Percentiles rank a stretch among this genome's conserved stretches.
Conservation (phyloP, 768 basidiomycete genomes). For the Amyloporia xantha region DNA sequence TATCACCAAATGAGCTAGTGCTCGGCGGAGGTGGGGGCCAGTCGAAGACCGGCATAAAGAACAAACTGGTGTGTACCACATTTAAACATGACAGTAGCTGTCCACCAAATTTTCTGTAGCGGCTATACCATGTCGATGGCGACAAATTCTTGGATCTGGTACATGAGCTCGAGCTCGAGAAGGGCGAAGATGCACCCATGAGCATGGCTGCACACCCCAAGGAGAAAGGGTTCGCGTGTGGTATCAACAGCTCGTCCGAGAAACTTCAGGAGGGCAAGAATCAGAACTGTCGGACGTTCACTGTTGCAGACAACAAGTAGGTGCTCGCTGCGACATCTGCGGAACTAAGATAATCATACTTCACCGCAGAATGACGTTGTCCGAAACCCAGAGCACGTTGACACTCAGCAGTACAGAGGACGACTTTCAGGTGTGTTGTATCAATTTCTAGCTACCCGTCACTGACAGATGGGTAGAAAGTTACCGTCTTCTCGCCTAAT, state of each 20-base stretch:
- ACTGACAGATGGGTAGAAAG: constrained; percentile 53
- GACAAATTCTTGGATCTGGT: constrained; percentile 48
- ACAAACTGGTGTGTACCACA: constrained; percentile 61
- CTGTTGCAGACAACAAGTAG: constrained; percentile 52
- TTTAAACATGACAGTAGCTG: neutral
- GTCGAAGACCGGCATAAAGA: constrained; percentile 84
- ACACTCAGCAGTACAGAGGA: constrained; percentile 56
- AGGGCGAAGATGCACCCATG: constrained; percentile 93
- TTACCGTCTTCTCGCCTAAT: constrained; percentile 75
- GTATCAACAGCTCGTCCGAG: constrained; percentile 75
- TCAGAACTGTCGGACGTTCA: constrained; percentile 77
- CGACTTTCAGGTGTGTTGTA: constrained; percentile 59
- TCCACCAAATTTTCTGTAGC: constrained; percentile 33
- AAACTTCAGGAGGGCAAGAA: constrained; percentile 62
- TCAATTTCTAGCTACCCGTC: neutral
- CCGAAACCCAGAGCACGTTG: constrained; percentile 57
- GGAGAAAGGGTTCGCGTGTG: constrained; percentile 63
- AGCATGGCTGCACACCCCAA: constrained; percentile 70
- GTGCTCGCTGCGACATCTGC: no score
- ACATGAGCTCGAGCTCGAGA: constrained; percentile 68
- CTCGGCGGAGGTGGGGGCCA: constrained; percentile 90
- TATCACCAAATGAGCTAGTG: constrained; percentile 62
- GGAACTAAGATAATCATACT: neutral
- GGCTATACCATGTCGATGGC: constrained; percentile 56
- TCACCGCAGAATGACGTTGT: constrained; percentile 47